Evolutionary conservation across 2,329 filamentous ascomycete genomes (phyloP).

Genomic region (Alternaria gansuensis): DNA sequence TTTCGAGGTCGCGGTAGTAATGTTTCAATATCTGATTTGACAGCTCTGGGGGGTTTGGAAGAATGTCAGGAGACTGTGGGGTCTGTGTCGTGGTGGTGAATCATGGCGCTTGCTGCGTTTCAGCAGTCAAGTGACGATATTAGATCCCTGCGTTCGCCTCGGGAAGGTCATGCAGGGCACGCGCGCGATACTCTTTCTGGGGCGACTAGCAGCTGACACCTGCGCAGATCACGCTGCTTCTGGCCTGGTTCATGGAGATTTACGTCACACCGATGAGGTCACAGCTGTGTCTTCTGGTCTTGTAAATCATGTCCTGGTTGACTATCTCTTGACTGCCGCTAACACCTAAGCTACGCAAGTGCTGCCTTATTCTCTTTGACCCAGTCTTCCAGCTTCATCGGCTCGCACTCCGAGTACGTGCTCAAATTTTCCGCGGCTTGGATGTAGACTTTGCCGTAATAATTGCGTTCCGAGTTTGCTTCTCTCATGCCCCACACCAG

Average conservation of each 20-base stretch:
- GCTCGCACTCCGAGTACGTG: slow-evolving; percentile 18
- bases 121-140: slow-evolving; percentile 13
- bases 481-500: slow-evolving; percentile 59
- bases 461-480: slow-evolving; percentile 59
- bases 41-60: background rate
- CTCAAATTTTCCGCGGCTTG: slow-evolving; percentile 29
- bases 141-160: slow-evolving; percentile 11
- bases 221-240: slow-evolving; percentile 3
- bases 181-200: slow-evolving; percentile 11
- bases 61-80: slow-evolving; percentile 13
- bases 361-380: slow-evolving; percentile 10
- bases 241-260: background rate
- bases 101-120: slow-evolving; percentile 20
- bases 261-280: background rate
- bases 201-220: background rate
- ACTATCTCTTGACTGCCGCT: background rate
- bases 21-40: background rate
- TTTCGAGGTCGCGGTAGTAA: background rate
- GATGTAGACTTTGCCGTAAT: slow-evolving; percentile 35
- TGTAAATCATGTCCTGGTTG: background rate
- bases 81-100: slow-evolving; percentile 12
- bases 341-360: background rate
- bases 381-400: slow-evolving; percentile 18
- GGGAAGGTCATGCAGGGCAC: slow-evolving; percentile 19
- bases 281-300: background rate